Conservation (phyloP, 495 filamentous ascomycete species). For the Daldinia caldariorum region DNA sequence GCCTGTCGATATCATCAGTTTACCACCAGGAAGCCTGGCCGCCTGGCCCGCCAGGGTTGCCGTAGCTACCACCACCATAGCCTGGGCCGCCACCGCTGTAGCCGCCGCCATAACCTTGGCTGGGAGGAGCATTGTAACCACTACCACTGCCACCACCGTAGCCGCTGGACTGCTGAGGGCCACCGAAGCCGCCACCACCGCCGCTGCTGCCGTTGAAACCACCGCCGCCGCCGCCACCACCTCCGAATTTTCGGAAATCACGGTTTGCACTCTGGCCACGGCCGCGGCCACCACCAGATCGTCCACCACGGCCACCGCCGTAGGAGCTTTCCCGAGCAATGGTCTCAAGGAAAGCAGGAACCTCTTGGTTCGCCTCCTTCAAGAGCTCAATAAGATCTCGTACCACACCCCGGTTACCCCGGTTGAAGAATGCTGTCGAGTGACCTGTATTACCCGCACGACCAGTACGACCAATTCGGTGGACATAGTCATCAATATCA, state of each 20-base stretch:
- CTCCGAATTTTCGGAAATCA: conserved; percentile 86
- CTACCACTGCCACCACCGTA: conserved; percentile 60
- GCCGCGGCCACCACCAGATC: conserved; percentile 73
- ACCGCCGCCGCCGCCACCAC: conserved; percentile 63
- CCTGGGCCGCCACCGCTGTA: conserved; percentile 52
- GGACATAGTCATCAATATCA: conserved; percentile 99
- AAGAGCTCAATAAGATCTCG: conserved; percentile 93
- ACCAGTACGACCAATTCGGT: conserved; percentile 99
- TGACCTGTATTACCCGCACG: conserved; percentile 99
- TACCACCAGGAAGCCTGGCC: conserved; percentile 97
- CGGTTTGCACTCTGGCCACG: conserved; percentile 76
- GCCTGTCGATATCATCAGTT: conserved; percentile 49
- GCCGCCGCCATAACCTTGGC: conserved; percentile 56
- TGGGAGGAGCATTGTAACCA: conserved; percentile 59
- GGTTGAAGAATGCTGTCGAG: conserved; percentile 99
- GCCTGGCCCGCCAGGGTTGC: conserved; percentile 84
- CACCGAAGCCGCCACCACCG: conserved; percentile 52
- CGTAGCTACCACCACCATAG: conserved; percentile 69
- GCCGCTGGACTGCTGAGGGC: conserved; percentile 47
- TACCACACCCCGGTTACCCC: conserved; percentile 96
- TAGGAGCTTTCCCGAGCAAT: conserved; percentile 93
- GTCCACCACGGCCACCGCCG: conserved; percentile 75
- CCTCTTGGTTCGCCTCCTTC: conserved; percentile 97
- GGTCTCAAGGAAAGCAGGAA: conserved; percentile 91
- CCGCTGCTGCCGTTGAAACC: conserved; percentile 61